These are phyloP conservation scores for Syncephalastrum sp. DNA, from an alignment of 371 early-diverging fungal genomes.

Conservation along the genomic window DNA sequence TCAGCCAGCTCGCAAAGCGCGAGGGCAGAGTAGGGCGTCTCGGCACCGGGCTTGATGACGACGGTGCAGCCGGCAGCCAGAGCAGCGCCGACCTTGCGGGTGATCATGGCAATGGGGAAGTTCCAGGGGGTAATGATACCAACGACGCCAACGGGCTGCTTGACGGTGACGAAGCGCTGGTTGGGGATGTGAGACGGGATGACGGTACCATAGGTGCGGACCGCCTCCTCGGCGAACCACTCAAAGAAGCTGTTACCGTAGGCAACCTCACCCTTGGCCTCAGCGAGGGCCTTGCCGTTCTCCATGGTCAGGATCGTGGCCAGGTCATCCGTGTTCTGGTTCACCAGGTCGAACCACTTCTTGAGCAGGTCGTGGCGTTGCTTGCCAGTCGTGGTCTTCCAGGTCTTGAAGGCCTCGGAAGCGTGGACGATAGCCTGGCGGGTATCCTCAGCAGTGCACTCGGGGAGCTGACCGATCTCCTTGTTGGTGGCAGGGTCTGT, in stretches of 20 bases:
- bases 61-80: slow-evolving; percentile 79
- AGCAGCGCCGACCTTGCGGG: slow-evolving; percentile 84
- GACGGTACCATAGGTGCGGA: slow-evolving; percentile 77
- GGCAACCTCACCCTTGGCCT: slow-evolving; percentile 71
- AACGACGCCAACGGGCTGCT: slow-evolving; percentile 86
- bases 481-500: slow-evolving; percentile 69
- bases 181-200: slow-evolving; percentile 63
- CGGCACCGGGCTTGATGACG: slow-evolving; percentile 75
- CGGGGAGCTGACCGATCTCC: slow-evolving; percentile 66
- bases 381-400: slow-evolving; percentile 67
- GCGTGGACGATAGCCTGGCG: slow-evolving; percentile 63
- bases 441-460: slow-evolving; percentile 65
- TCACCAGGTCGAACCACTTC: slow-evolving; percentile 70
- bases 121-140: slow-evolving; percentile 95
- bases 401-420: slow-evolving; percentile 54
- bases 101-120: slow-evolving; percentile 91
- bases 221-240: slow-evolving; percentile 90
- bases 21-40: slow-evolving; percentile 84
- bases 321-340: slow-evolving; percentile 71
- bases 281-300: slow-evolving; percentile 64
- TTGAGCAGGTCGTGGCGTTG: slow-evolving; percentile 61
- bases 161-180: slow-evolving; percentile 68
- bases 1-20: slow-evolving; percentile 73
- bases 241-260: slow-evolving; percentile 80
- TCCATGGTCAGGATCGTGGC: slow-evolving; percentile 78